These are phyloP conservation scores for Cerrena zonata DNA, from an alignment of 1,284 basidiomycete genomes.

Conservation along the genomic window DNA sequence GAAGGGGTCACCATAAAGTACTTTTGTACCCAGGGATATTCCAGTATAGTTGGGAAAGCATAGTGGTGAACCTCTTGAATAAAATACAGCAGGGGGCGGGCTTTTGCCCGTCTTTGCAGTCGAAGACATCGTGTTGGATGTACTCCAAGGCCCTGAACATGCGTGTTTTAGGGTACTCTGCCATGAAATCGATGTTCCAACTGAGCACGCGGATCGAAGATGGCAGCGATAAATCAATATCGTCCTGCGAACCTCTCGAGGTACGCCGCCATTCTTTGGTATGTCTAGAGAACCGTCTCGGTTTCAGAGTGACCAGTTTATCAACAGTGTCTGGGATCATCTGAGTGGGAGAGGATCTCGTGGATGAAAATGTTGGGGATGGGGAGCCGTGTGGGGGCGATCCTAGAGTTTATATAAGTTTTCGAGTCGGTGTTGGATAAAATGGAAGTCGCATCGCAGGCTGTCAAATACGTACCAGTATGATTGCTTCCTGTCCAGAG, in stretches of 20 bases:
- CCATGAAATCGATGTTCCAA: constrained; percentile 61
- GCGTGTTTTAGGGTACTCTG: constrained; percentile 34
- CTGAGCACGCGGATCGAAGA: constrained; percentile 47
- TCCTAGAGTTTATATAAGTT: too few species aligned
- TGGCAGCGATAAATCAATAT: constrained; percentile 26
- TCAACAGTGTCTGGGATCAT: background rate
- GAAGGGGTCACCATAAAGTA: constrained; percentile 55
- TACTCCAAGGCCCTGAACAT: constrained; percentile 45
- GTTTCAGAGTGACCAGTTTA: background rate
- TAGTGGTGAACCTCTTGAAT: constrained; percentile 55
- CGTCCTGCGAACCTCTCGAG: background rate
- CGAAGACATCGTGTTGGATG: constrained; percentile 45
- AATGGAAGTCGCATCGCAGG: too few species aligned
- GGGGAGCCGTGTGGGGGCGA: too few species aligned
- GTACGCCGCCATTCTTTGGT: background rate
- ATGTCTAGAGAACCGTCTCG: background rate
- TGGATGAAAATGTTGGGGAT: background rate
- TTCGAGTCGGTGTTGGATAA: too few species aligned
- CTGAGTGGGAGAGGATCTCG: too few species aligned
- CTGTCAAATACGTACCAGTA: too few species aligned
- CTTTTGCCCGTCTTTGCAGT: constrained; percentile 34
- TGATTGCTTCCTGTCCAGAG: too few species aligned
- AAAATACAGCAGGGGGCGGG: constrained; percentile 55
- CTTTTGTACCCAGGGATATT: constrained; percentile 53
- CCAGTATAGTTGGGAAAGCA: constrained; percentile 43